Evolutionary conservation across 2,329 filamentous ascomycete species (phyloP).

Genomic region (Scopulariopsis brevicaulis): DNA sequence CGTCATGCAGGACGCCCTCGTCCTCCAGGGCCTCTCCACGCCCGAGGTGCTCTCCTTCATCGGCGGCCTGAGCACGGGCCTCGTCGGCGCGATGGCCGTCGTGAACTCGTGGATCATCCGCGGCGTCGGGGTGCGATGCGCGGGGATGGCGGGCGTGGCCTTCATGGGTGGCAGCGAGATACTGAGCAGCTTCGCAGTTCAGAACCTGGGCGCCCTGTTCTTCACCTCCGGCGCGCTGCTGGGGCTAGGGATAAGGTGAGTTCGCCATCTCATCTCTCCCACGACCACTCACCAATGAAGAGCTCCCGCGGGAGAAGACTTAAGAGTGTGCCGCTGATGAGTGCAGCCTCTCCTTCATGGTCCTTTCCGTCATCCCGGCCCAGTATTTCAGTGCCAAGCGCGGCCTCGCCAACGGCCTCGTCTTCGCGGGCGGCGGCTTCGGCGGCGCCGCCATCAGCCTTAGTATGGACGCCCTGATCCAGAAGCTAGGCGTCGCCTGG

Average conservation of each 20-base stretch:
- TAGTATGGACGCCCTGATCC: conserved; percentile 33
- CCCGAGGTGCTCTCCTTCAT: conserved; percentile 47
- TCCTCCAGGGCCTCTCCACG: conserved; percentile 31
- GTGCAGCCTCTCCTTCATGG: conserved; percentile 26
- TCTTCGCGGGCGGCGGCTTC: conserved; percentile 41
- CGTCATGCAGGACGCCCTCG: conserved; percentile 44
- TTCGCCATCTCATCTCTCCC: background rate
- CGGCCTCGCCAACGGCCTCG: conserved; percentile 42
- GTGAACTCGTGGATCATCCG: conserved; percentile 38
- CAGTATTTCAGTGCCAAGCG: conserved; percentile 44
- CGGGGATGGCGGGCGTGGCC: conserved; percentile 34
- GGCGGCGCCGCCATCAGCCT: conserved; percentile 42
- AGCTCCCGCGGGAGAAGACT: background rate
- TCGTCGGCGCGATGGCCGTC: conserved; percentile 39
- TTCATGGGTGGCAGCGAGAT: conserved; percentile 38
- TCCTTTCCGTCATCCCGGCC: conserved; percentile 33
- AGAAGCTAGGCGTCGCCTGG: conserved; percentile 33
- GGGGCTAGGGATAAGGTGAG: conserved; percentile 15
- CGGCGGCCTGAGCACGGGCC: conserved; percentile 37
- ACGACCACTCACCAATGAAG: background rate
- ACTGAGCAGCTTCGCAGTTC: conserved; percentile 23
- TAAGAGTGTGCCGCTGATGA: background rate
- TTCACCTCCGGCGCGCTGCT: conserved; percentile 19
- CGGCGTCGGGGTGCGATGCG: conserved; percentile 31
- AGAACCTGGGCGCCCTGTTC: conserved; percentile 22